phyloP scores from a whole-genome alignment of 176 grass and related monocot genomes.

The Avena insularis region DNA sequence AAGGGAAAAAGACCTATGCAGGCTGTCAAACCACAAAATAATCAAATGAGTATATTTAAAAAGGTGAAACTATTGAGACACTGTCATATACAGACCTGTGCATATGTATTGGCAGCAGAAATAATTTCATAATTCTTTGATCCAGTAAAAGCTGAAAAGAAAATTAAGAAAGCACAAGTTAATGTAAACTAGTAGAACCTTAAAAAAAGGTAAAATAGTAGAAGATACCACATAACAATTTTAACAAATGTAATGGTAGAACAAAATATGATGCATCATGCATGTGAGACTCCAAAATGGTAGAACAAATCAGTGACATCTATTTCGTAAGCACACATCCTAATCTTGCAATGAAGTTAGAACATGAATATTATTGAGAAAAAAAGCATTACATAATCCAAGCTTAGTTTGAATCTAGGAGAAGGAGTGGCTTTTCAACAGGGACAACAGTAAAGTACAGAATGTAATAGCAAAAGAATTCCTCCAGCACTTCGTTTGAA shows the following conservation, averaged over 20 bases:
- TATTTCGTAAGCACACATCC: neutral
- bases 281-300: conserved; percentile 8
- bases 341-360: conserved; percentile 16
- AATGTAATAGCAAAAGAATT: neutral
- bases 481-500: neutral
- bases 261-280: neutral
- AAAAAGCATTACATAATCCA: neutral
- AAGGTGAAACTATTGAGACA: conserved; percentile 8
- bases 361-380: neutral
- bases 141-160: conserved; percentile 86
- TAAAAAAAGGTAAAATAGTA: conserved; percentile 25
- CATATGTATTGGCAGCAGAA: conserved; percentile 84
- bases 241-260: conserved; percentile 7
- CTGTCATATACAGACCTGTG: conserved; percentile 67
- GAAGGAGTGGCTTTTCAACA: neutral
- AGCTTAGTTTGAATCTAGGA: conserved; percentile 12
- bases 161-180: neutral
- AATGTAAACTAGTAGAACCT: conserved; percentile 27
- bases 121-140: conserved; percentile 83
- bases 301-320: neutral
- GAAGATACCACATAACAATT: neutral
- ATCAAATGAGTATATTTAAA: neutral
- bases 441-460: neutral
- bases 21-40: neutral
- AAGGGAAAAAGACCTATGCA: neutral